These are phyloP conservation scores for Colletotrichum tofieldiae DNA, from an alignment of 2,329 filamentous ascomycete species.

Conservation along the genomic window DNA sequence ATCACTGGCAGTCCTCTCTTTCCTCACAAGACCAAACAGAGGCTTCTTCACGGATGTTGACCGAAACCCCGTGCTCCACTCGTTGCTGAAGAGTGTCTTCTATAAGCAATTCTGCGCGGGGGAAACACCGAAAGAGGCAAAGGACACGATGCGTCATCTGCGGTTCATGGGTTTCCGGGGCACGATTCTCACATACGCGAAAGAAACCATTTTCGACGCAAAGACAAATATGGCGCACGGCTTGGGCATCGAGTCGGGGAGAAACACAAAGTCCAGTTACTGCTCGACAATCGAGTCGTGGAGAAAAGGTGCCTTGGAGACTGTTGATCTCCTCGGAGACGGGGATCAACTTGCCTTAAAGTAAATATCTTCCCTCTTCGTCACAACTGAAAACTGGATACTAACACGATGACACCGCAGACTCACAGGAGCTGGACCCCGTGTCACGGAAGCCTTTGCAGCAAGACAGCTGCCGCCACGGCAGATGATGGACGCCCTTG, in stretches of 20 bases:
- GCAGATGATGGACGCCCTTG: slow-evolving; percentile 79
- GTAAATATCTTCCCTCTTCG: slow-evolving; percentile 49
- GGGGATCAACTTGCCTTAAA: slow-evolving; percentile 79
- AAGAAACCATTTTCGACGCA: slow-evolving; percentile 81
- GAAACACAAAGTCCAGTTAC: slow-evolving; percentile 64
- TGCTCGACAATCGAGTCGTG: slow-evolving; percentile 77
- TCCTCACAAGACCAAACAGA: slow-evolving; percentile 30
- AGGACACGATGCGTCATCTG: slow-evolving; percentile 74
- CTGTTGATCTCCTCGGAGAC: slow-evolving; percentile 77
- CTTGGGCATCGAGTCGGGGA: slow-evolving; percentile 59
- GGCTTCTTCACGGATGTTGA: slow-evolving; percentile 74
- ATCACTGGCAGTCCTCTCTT: slow-evolving; percentile 17
- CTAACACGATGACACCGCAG: slow-evolving; percentile 50
- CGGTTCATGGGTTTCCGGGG: slow-evolving; percentile 85
- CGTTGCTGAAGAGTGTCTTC: slow-evolving; percentile 84
- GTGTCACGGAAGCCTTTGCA: slow-evolving; percentile 79
- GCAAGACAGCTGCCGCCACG: slow-evolving; percentile 74
- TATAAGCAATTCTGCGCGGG: slow-evolving; percentile 95
- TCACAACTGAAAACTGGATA: background rate
- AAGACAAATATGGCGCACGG: slow-evolving; percentile 62
- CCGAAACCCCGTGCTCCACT: slow-evolving; percentile 79
- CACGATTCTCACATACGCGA: slow-evolving; percentile 88
- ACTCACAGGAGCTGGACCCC: slow-evolving; percentile 86
- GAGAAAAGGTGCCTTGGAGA: slow-evolving; percentile 82
- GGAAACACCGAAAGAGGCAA: slow-evolving; percentile 79